Percentiles rank a stretch among this genome's conserved stretches.
Evolutionary conservation across 2,329 filamentous ascomycete genomes (phyloP).

Genomic region (Paecilomyces dactylethromorphus): DNA sequence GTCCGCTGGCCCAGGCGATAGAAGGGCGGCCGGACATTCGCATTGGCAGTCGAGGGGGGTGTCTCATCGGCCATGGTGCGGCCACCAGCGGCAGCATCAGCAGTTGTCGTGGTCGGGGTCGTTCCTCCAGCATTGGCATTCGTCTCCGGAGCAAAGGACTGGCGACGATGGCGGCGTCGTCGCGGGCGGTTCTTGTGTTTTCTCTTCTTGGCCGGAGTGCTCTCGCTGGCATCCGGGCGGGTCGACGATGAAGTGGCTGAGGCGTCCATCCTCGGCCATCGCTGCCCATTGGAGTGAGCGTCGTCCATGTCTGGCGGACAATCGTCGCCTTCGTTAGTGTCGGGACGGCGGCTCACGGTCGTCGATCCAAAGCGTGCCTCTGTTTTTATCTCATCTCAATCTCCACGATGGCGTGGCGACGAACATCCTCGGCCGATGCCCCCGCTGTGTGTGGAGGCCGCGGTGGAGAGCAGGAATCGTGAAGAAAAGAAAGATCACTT

Average conservation of each 20-base stretch:
- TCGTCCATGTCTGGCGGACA: neutral
- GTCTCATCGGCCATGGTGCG: conserved; percentile 17
- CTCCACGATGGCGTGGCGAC: neutral
- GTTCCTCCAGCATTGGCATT: neutral
- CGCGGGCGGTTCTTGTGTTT: conserved; percentile 71
- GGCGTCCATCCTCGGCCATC: neutral
- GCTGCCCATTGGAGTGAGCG: neutral
- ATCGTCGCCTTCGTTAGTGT: neutral
- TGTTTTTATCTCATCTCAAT: too few species aligned
- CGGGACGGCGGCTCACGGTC: neutral
- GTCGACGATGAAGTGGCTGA: conserved; percentile 2
- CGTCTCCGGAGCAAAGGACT: conserved; percentile 58
- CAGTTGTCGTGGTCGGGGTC: conserved; percentile 23
- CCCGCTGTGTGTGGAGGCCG: too few species aligned
- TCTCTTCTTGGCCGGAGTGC: conserved; percentile 38
- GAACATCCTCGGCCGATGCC: too few species aligned
- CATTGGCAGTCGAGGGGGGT: too few species aligned
- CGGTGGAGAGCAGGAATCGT: too few species aligned
- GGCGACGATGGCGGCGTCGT: conserved; percentile 72
- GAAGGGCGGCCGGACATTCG: conserved; percentile 40
- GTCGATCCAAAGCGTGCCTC: neutral
- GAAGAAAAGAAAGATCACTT: too few species aligned
- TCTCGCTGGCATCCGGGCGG: conserved; percentile 14
- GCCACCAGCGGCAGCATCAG: conserved; percentile 31
- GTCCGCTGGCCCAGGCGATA: conserved; percentile 45